phyloP scores from a whole-genome alignment of 345 rosid genomes.

The Combretum micranthum region DNA sequence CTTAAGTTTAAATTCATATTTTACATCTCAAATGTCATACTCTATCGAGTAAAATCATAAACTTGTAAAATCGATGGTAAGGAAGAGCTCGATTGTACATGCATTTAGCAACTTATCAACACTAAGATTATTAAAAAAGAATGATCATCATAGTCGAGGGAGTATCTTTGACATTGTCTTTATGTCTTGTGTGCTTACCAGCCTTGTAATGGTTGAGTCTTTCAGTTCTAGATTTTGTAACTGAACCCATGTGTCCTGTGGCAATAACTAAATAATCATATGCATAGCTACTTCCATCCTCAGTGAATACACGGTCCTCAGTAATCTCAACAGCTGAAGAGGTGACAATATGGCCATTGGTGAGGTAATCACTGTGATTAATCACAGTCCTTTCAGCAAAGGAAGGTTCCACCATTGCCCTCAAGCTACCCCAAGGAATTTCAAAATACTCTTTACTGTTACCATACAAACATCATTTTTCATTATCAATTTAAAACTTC shows the following conservation, averaged over 20 bases:
- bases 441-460: slow-evolving; percentile 91
- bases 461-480: neutral
- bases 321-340: slow-evolving; percentile 57
- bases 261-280: slow-evolving; percentile 85
- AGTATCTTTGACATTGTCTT: neutral
- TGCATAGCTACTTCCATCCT: slow-evolving; percentile 31
- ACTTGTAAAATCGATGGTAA: too few relatives aligned
- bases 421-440: slow-evolving; percentile 77
- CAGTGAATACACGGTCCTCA: slow-evolving; percentile 48
- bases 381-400: slow-evolving; percentile 64
- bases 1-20: too few relatives aligned
- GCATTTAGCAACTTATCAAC: too few relatives aligned
- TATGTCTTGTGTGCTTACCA: slow-evolving; percentile 28
- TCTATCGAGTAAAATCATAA: too few relatives aligned
- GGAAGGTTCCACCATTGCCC: slow-evolving; percentile 80
- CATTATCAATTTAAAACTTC: neutral
- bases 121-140: too few relatives aligned
- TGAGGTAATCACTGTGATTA: slow-evolving; percentile 58
- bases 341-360: slow-evolving; percentile 45
- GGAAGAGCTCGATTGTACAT: too few relatives aligned
- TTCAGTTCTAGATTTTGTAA: slow-evolving; percentile 45
- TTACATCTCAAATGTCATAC: too few relatives aligned
- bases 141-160: too few relatives aligned
- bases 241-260: slow-evolving; percentile 56
- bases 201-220: slow-evolving; percentile 45